Evolutionary conservation across 1,139 yeast species (phyloP).

Genomic region (Candida sanyaensis): DNA sequence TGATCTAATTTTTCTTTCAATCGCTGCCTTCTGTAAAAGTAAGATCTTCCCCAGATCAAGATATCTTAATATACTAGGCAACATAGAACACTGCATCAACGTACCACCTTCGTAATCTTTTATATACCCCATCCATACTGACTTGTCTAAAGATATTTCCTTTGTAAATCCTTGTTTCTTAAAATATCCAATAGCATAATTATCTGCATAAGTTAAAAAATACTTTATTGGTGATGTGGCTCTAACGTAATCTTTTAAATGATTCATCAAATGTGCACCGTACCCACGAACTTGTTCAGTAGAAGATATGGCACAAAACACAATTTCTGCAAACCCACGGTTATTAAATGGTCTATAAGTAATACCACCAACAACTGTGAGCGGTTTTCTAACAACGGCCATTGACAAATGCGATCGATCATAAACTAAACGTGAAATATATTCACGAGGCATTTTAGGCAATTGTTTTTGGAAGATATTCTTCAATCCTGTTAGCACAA

Average conservation of each 20-base stretch:
- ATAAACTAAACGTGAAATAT: slow-evolving; percentile 90
- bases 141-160: slow-evolving; percentile 82
- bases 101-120: slow-evolving; percentile 99
- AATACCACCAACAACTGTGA: slow-evolving; percentile 97
- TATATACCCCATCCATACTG: slow-evolving; percentile 97
- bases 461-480: slow-evolving; percentile 95
- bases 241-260: slow-evolving; percentile 89
- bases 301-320: slow-evolving; percentile 95
- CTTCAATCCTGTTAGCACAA: slow-evolving; percentile 91
- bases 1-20: slow-evolving; percentile 78
- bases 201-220: slow-evolving; percentile 95
- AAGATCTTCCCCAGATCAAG: slow-evolving; percentile 86
- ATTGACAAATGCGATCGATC: slow-evolving; percentile 93
- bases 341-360: slow-evolving; percentile 93
- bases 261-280: slow-evolving; percentile 99
- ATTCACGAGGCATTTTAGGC: slow-evolving; percentile 98
- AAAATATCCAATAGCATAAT: slow-evolving; percentile 97
- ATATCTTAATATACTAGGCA: slow-evolving; percentile 78
- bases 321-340: slow-evolving; percentile 94
- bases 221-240: slow-evolving; percentile 85
- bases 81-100: slow-evolving; percentile 94
- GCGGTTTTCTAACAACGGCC: slow-evolving; percentile 91
- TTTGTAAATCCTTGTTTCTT: slow-evolving; percentile 98
- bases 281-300: slow-evolving; percentile 98
- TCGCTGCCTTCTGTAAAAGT: slow-evolving; percentile 86